Conservation (phyloP, 768 basidiomycete species). For the Pleurotus ostreatus region DNA sequence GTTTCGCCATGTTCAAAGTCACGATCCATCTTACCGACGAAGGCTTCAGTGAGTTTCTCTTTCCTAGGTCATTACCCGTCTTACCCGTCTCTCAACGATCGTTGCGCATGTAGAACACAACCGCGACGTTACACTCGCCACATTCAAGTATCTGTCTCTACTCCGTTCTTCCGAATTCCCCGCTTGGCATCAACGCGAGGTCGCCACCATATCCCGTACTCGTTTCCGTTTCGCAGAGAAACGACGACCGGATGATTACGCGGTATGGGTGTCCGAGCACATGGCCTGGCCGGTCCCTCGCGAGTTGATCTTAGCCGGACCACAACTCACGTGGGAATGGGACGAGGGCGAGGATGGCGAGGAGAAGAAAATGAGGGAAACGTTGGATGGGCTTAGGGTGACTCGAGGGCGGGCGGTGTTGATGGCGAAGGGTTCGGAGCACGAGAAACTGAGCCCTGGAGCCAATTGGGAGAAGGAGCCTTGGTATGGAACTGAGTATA, state of each 20-base stretch:
- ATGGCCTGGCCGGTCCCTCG: constrained; percentile 82
- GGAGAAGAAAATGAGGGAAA: constrained; percentile 51
- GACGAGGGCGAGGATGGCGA: constrained; percentile 51
- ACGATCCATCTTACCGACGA: constrained; percentile 76
- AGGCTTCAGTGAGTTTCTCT: constrained; percentile 68
- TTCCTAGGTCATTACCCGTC: background rate
- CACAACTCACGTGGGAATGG: constrained; percentile 73
- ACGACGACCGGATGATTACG: constrained; percentile 74
- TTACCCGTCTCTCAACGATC: background rate
- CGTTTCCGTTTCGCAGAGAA: constrained; percentile 89
- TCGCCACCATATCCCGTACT: constrained; percentile 63
- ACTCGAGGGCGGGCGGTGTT: constrained; percentile 66
- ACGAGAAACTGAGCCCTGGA: constrained; percentile 41
- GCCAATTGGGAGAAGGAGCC: constrained; percentile 71
- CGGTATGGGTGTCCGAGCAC: constrained; percentile 66
- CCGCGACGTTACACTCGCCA: constrained; percentile 59
- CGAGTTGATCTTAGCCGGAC: constrained; percentile 68
- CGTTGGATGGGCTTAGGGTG: constrained; percentile 57
- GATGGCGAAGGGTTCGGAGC: constrained; percentile 72
- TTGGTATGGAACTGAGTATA: constrained; percentile 90
- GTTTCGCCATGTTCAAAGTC: constrained; percentile 89
- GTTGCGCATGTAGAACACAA: constrained; percentile 57
- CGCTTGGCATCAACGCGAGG: constrained; percentile 72
- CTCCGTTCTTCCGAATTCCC: constrained; percentile 59
- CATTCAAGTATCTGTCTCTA: constrained; percentile 78